Conservation (phyloP, 176 grass and related monocot genomes). For the Pontederia crassipes region DNA sequence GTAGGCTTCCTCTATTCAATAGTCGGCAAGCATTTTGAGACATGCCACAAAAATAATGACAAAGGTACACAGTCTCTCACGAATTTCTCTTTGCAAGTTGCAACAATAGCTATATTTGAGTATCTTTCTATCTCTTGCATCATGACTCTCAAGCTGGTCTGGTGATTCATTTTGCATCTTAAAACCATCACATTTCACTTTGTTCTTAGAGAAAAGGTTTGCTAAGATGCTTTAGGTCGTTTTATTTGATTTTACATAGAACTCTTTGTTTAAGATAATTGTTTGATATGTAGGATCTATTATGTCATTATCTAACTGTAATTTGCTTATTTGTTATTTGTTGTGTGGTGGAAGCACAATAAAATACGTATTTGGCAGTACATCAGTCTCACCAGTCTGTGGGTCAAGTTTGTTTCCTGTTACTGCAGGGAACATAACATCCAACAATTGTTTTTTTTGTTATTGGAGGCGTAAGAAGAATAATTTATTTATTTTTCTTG, state of each 20-base stretch:
- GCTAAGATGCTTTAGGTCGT: no score
- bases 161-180: no score
- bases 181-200: no score
- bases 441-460: constrained; percentile 43
- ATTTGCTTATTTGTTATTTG: constrained; percentile 9
- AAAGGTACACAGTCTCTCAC: constrained; percentile 41
- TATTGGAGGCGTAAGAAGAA: no score
- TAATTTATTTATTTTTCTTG: no score
- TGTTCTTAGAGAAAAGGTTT: no score
- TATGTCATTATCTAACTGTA: no score
- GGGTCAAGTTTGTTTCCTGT: constrained; percentile 64
- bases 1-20: constrained; percentile 47
- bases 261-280: no score
- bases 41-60: constrained; percentile 54
- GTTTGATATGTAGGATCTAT: no score
- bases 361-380: constrained; percentile 90
- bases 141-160: no score
- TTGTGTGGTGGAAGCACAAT: constrained; percentile 57
- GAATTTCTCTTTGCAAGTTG: not conserved
- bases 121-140: not conserved
- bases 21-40: constrained; percentile 53
- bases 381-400: constrained; percentile 67
- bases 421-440: constrained; percentile 74
- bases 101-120: not conserved
- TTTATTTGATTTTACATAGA: no score